phyloP scores from a whole-genome alignment of 2,329 filamentous ascomycete genomes.

The Aspergillus brasiliensis region DNA sequence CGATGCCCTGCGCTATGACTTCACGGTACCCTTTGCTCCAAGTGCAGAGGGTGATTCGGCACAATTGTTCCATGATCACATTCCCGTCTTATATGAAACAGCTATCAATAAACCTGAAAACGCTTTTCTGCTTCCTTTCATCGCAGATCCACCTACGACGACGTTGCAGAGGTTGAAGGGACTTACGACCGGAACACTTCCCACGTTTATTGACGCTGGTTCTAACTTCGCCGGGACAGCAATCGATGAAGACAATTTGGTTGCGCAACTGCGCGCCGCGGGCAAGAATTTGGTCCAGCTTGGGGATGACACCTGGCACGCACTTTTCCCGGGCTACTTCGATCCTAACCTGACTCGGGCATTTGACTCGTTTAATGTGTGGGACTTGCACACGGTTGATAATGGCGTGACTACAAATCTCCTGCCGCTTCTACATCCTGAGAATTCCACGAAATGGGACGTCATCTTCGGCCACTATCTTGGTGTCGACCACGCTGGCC shows the following conservation, averaged over 20 bases:
- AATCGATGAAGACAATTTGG: constrained; percentile 87
- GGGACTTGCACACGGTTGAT: constrained; percentile 95
- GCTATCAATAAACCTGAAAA: constrained; percentile 73
- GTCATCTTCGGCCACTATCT: constrained; percentile 92
- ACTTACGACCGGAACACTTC: constrained; percentile 89
- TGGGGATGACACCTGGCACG: constrained; percentile 97
- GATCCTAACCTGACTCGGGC: constrained; percentile 80
- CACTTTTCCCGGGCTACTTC: constrained; percentile 92
- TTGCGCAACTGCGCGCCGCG: constrained; percentile 64
- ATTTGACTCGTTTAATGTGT: constrained; percentile 98
- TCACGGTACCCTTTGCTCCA: constrained; percentile 75
- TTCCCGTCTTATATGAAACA: constrained; percentile 84
- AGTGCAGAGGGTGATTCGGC: constrained; percentile 48
- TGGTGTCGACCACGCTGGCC: constrained; percentile 94
- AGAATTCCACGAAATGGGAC: constrained; percentile 76
- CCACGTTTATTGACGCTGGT: constrained; percentile 90
- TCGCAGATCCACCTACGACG: constrained; percentile 92
- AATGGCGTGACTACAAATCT: constrained; percentile 92
- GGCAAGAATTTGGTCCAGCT: constrained; percentile 84
- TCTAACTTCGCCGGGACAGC: constrained; percentile 94
- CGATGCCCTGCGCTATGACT: constrained; percentile 94
- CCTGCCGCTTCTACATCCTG: constrained; percentile 68
- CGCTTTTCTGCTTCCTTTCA: constrained; percentile 90
- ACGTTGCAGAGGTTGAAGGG: constrained; percentile 92
- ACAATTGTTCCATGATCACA: constrained; percentile 79